A percentile compares a stretch with the other conserved stretches of the same genome.
Conservation (phyloP, 306 rosid genomes). For the Acacia confusa region DNA sequence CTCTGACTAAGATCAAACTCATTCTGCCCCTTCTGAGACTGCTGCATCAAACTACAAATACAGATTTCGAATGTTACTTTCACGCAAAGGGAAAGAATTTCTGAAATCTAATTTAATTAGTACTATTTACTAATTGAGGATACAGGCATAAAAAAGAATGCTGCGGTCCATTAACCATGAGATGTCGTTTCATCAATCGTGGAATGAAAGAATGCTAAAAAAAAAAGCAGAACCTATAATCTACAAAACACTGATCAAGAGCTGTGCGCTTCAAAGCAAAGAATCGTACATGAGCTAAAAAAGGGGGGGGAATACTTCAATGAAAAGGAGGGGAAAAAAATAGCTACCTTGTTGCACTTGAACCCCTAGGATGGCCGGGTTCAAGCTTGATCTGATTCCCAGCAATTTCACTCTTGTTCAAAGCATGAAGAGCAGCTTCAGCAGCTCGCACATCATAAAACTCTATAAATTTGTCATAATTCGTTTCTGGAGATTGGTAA, state of each 20-base stretch:
- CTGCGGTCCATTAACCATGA: background rate
- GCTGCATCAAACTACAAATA: conserved; percentile 62
- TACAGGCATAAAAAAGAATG: background rate
- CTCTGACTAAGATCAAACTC: conserved; percentile 51
- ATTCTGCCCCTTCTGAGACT: conserved; percentile 56
- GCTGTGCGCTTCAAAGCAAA: conserved; percentile 13
- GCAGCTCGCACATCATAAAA: conserved; percentile 79
- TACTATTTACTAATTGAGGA: conserved; percentile 14
- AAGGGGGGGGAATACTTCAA: background rate
- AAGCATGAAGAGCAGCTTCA: conserved; percentile 62
- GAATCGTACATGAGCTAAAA: conserved; percentile 15
- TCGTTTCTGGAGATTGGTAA: conserved; percentile 54
- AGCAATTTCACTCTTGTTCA: conserved; percentile 62
- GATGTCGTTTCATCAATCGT: conserved; percentile 12
- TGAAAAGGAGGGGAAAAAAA: background rate
- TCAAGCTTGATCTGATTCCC: conserved; percentile 81
- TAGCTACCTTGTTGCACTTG: conserved; percentile 49
- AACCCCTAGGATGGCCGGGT: conserved; percentile 52
- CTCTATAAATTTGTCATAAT: conserved; percentile 52
- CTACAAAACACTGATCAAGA: conserved; percentile 7
- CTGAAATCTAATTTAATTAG: conserved; percentile 5
- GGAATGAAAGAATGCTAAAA: conserved; percentile 8
- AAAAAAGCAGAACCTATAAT: conserved; percentile 11
- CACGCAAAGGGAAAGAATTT: conserved; percentile 13
- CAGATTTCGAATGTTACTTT: conserved; percentile 31